Percentiles rank a stretch among this genome's conserved stretches.
Evolutionary conservation across 139 green algal species (phyloP).

Genomic region (Desmodesmus armatus): DNA sequence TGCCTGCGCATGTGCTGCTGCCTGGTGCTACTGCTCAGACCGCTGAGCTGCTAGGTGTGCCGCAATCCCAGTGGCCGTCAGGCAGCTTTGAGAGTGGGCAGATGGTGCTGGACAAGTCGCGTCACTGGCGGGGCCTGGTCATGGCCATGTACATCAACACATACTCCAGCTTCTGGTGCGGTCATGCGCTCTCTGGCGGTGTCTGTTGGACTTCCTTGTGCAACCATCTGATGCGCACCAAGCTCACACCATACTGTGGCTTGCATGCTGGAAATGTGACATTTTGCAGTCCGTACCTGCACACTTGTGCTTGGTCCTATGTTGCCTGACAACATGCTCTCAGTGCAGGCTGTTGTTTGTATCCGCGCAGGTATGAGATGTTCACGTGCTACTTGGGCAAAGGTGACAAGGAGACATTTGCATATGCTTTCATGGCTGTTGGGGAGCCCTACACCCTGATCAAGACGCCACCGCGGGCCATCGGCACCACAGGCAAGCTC

Average conservation of each 20-base stretch:
- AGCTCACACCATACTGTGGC: too few relatives aligned
- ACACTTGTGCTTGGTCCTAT: too few relatives aligned
- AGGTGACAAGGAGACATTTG: conserved; percentile 76
- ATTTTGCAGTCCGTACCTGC: too few relatives aligned
- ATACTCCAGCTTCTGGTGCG: conserved; percentile 37
- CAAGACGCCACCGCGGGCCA: not conserved
- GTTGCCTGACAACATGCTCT: too few relatives aligned
- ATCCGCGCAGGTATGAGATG: conserved; percentile 65
- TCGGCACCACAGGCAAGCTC: conserved; percentile 18
- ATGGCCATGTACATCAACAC: conserved; percentile 63
- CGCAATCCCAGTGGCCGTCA: not conserved
- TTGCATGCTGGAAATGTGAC: too few relatives aligned
- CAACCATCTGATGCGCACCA: too few relatives aligned
- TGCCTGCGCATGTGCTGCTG: too few relatives aligned
- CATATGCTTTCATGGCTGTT: conserved; percentile 53
- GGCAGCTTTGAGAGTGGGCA: conserved; percentile 68
- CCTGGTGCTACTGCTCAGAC: not conserved
- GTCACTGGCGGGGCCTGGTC: conserved; percentile 64
- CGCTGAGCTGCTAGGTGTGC: conserved; percentile 18
- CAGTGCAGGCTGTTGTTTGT: not conserved
- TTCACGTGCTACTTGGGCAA: conserved; percentile 69
- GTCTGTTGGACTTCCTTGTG: too few relatives aligned
- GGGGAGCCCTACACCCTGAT: conserved; percentile 35
- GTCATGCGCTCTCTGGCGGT: too few relatives aligned
- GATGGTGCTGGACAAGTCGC: conserved; percentile 70